Evolutionary conservation across 2,329 filamentous ascomycete genomes (phyloP).

Genomic region (Pseudogymnoascus sp.): DNA sequence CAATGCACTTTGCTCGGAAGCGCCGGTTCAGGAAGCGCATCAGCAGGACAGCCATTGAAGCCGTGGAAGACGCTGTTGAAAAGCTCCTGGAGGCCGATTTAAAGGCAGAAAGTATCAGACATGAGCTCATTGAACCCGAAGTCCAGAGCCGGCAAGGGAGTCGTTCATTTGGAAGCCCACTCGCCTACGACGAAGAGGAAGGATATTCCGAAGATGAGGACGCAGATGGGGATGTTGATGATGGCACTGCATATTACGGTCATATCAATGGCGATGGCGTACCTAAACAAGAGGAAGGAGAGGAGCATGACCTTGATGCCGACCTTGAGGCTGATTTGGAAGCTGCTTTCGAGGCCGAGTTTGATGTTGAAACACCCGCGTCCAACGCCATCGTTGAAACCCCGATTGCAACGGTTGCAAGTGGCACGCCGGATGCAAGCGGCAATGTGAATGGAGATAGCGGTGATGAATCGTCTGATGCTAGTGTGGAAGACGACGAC

Average conservation of each 20-base stretch:
- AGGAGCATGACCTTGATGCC: constrained; percentile 11
- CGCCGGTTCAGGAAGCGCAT: constrained; percentile 50
- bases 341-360: constrained; percentile 30
- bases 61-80: constrained; percentile 49
- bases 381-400: constrained; percentile 22
- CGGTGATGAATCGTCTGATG: constrained; percentile 37
- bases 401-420: constrained; percentile 20
- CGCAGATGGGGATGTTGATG: constrained; percentile 32
- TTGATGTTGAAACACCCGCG: constrained; percentile 30
- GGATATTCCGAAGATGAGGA: constrained; percentile 31
- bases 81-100: constrained; percentile 41
- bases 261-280: constrained; percentile 17
- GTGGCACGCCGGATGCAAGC: constrained; percentile 18
- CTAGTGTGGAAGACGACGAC: constrained; percentile 34
- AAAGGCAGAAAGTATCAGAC: constrained; percentile 33
- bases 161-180: constrained; percentile 23
- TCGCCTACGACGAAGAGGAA: constrained; percentile 29
- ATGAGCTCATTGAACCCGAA: constrained; percentile 34
- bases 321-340: constrained; percentile 28
- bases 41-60: constrained; percentile 47
- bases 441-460: constrained; percentile 26
- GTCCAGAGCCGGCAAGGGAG: constrained; percentile 22
- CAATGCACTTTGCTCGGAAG: constrained; percentile 51
- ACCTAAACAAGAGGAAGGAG: constrained; percentile 25
- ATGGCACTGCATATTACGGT: constrained; percentile 29